phyloP scores from a whole-genome alignment of 225 moss, liverwort and hornwort species.

The Asterella californica region DNA sequence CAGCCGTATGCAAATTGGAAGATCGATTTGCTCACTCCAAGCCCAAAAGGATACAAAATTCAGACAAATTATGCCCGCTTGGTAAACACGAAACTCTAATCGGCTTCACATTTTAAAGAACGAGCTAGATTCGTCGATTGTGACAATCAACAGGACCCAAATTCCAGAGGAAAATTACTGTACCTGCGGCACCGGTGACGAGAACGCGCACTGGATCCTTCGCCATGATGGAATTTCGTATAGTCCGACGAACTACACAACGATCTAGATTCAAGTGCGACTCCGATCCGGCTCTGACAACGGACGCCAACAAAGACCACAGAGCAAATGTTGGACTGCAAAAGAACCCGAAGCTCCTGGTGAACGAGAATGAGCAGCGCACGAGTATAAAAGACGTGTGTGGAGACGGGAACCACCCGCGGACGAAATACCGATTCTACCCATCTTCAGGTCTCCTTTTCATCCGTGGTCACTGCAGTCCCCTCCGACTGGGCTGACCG shows the following conservation, averaged over 20 bases:
- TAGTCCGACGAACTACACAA: background rate
- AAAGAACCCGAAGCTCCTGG: too few species aligned
- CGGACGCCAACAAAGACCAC: too few species aligned
- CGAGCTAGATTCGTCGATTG: background rate
- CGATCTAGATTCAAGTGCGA: background rate
- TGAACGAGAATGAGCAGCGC: too few species aligned
- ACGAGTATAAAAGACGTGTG: too few species aligned
- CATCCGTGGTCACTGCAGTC: too few species aligned
- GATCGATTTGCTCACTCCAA: background rate
- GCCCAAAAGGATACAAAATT: background rate
- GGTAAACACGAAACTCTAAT: background rate
- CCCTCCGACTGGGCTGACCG: too few species aligned
- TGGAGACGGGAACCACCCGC: too few species aligned
- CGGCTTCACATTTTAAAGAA: too few species aligned
- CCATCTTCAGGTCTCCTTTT: too few species aligned
- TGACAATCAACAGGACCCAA: background rate
- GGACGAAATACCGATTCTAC: too few species aligned
- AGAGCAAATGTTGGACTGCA: too few species aligned
- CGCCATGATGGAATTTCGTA: constrained; percentile 39
- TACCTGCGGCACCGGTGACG: constrained; percentile 98
- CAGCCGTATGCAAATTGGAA: background rate
- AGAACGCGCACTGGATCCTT: constrained; percentile 87
- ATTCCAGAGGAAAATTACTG: background rate
- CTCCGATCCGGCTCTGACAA: background rate
- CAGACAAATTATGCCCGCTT: background rate